phyloP scores from a whole-genome alignment of 345 rosid species.

The Eucalyptus virginea region DNA sequence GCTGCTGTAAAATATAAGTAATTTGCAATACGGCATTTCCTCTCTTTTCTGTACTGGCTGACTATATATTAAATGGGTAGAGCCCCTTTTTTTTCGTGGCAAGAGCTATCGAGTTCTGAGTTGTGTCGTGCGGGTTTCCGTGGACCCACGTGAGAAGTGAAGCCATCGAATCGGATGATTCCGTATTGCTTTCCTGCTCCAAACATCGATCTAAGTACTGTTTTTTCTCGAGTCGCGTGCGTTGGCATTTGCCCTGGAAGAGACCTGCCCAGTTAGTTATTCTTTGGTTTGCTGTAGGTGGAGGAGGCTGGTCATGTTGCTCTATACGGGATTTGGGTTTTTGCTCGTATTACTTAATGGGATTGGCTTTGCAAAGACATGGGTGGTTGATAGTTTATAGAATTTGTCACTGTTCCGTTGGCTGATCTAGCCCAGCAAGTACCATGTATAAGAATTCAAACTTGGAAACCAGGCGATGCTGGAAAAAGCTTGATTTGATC shows the following conservation, averaged over 20 bases:
- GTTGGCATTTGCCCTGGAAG: not conserved
- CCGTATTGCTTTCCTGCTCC: not conserved
- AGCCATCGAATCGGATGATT: not conserved
- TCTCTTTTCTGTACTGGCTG: not conserved
- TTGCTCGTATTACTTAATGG: not conserved
- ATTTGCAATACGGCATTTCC: not conserved
- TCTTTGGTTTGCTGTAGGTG: not conserved
- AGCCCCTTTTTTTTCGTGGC: not conserved
- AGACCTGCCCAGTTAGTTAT: not conserved
- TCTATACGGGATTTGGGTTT: not conserved
- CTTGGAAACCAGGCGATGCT: not conserved
- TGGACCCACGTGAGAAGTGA: not conserved
- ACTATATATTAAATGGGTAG: not conserved
- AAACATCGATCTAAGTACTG: not conserved
- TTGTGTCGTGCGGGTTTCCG: not conserved
- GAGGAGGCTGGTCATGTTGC: not conserved
- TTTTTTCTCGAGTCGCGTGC: not conserved
- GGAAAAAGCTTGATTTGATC: not conserved
- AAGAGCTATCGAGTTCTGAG: not conserved
- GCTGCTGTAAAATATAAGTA: not conserved
- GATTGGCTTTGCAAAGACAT: not conserved
- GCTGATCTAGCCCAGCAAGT: not conserved
- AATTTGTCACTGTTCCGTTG: not conserved
- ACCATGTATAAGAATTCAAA: not conserved
- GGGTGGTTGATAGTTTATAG: not conserved